Evolutionary conservation across 768 basidiomycete species (phyloP).

Genomic region (Coprinopsis marcescibilis): DNA sequence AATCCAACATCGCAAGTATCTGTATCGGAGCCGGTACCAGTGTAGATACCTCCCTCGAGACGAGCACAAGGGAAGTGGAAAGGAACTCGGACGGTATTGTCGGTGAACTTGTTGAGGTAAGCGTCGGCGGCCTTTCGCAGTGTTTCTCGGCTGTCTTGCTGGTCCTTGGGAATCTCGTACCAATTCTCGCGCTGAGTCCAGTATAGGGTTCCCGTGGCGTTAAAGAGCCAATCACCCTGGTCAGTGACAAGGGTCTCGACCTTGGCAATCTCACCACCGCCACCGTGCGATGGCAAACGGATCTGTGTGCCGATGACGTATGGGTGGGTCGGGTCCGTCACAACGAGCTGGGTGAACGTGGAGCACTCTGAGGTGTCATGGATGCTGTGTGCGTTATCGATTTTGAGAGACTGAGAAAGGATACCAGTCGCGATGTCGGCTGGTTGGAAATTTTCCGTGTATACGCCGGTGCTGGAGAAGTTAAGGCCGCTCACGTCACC

Average conservation of each 20-base stretch:
- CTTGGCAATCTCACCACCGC: background rate
- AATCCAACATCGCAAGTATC: constrained; percentile 6
- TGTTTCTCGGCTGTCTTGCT: constrained; percentile 1
- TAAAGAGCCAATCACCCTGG: constrained; percentile 6
- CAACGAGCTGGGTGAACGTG: constrained; percentile 4
- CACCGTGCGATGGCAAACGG: background rate
- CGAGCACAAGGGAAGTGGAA: constrained; percentile 4
- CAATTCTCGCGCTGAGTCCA: constrained; percentile 3
- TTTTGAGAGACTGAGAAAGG: constrained; percentile 7
- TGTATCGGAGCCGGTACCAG: background rate
- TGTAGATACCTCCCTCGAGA: constrained; percentile 6
- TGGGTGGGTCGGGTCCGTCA: constrained; percentile 8
- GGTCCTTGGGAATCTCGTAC: background rate
- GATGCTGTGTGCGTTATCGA: constrained; percentile 5
- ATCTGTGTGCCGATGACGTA: constrained; percentile 9
- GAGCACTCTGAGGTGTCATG: constrained; percentile 1
- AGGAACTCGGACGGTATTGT: constrained; percentile 7
- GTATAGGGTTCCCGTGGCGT: background rate
- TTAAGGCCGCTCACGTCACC: background rate
- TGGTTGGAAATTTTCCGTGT: constrained; percentile 4
- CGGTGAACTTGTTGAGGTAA: constrained; percentile 8
- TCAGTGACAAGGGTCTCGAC: constrained; percentile 4
- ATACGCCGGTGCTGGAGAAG: background rate
- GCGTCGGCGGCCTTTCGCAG: constrained; percentile 7
- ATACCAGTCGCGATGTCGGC: constrained; percentile 5